These are phyloP conservation scores for Ramaria sp. DNA, from an alignment of 768 basidiomycete species.

Conservation along the genomic window DNA sequence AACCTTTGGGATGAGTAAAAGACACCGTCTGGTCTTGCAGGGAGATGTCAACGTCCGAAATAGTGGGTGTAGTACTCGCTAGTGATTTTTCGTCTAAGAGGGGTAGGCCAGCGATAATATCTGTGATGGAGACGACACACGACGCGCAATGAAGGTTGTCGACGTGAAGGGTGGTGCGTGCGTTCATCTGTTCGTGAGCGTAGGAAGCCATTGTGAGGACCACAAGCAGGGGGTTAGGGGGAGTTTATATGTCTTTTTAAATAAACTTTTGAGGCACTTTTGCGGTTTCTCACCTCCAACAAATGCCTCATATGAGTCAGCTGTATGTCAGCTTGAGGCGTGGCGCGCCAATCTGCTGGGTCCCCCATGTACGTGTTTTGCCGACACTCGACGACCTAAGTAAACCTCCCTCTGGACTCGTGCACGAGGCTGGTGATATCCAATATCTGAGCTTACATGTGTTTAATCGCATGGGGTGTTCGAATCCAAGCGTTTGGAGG, in stretches of 20 bases:
- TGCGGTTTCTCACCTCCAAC: neutral
- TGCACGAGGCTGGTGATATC: too few relatives aligned
- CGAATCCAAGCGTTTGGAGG: too few relatives aligned
- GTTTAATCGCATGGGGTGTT: too few relatives aligned
- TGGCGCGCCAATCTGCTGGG: neutral
- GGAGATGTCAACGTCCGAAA: neutral
- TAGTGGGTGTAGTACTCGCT: neutral
- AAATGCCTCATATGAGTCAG: neutral
- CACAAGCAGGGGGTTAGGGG: neutral
- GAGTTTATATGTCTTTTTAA: neutral
- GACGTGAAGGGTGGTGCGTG: constrained; percentile 2
- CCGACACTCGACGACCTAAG: too few relatives aligned
- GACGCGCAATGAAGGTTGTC: constrained; percentile 7
- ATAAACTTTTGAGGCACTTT: neutral
- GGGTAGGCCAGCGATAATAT: neutral
- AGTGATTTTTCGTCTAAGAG: neutral
- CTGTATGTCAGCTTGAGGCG: neutral
- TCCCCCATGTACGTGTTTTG: too few relatives aligned
- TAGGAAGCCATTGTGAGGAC: neutral
- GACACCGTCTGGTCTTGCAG: neutral
- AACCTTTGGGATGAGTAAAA: neutral
- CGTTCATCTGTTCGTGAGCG: neutral
- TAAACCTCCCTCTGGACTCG: too few relatives aligned
- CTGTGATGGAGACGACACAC: neutral
- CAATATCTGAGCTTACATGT: too few relatives aligned